Evolutionary conservation across 495 filamentous ascomycete species (phyloP).

Genomic region (Umbilicaria muhlenbergii): DNA sequence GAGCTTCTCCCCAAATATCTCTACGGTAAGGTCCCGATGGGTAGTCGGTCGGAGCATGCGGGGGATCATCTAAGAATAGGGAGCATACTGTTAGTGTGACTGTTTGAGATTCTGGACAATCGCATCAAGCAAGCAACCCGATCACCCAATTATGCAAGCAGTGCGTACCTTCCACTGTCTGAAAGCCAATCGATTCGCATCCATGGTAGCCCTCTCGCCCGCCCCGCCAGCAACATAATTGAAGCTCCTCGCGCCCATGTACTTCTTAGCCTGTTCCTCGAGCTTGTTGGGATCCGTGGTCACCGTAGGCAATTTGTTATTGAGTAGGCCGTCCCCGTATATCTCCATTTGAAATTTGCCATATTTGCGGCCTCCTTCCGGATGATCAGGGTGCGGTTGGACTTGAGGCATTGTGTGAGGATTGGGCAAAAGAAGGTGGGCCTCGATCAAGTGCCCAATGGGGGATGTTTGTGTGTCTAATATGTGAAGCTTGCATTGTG

Average conservation of each 20-base stretch:
- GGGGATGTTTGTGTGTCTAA: too few species aligned
- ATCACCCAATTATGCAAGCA: not conserved
- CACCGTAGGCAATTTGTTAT: conserved; percentile 30
- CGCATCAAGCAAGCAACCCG: not conserved
- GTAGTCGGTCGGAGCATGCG: conserved; percentile 25
- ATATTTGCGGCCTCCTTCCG: conserved; percentile 9
- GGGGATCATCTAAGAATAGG: conserved; percentile 16
- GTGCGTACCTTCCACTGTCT: conserved; percentile 41
- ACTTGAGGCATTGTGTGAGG: conserved; percentile 3
- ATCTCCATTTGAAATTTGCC: conserved; percentile 19
- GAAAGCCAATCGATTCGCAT: conserved; percentile 48
- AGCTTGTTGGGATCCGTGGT: conserved; percentile 46
- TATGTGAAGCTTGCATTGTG: too few species aligned
- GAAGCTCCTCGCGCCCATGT: conserved; percentile 31
- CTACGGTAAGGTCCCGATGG: conserved; percentile 33
- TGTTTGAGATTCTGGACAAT: not conserved
- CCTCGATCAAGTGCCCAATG: too few species aligned
- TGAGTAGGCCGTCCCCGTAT: conserved; percentile 33
- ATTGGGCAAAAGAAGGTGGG: too few species aligned
- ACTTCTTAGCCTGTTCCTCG: conserved; percentile 36
- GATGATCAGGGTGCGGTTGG: conserved; percentile 5
- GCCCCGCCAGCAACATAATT: conserved; percentile 51
- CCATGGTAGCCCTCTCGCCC: conserved; percentile 48
- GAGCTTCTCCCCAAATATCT: conserved; percentile 40
- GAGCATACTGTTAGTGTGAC: not conserved